Conservation (phyloP, 257 asterid genomes). For the Verbena officinalis region DNA sequence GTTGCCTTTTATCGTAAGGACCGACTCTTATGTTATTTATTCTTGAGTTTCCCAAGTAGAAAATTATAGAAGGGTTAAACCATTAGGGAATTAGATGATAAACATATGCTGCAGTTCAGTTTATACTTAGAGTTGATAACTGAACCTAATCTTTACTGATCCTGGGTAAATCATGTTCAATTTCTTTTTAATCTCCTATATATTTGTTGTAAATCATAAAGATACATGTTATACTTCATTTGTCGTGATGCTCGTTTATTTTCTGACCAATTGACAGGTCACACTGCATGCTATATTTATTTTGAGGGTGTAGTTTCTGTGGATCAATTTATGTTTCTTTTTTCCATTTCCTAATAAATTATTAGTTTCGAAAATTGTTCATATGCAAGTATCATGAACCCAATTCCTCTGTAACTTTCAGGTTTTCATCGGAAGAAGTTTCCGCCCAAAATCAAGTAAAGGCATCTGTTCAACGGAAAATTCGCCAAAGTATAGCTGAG, state of each 20-base stretch:
- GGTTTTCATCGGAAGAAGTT: slow-evolving; percentile 95
- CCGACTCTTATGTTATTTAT: background rate
- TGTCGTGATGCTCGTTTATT: background rate
- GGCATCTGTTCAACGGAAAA: slow-evolving; percentile 96
- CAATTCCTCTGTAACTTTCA: slow-evolving; percentile 32
- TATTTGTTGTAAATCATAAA: background rate
- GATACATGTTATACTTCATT: slow-evolving; percentile 1
- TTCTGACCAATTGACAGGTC: background rate
- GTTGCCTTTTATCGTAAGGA: background rate
- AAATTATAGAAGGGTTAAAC: background rate
- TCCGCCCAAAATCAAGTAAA: slow-evolving; percentile 99
- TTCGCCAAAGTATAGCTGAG: slow-evolving; percentile 90
- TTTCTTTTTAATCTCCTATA: background rate
- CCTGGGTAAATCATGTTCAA: background rate
- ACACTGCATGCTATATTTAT: background rate
- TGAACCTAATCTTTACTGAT: background rate
- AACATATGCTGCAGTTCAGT: background rate
- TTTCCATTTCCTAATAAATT: background rate
- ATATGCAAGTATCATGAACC: slow-evolving; percentile 20
- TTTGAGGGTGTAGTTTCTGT: slow-evolving; percentile 3
- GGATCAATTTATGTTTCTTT: background rate
- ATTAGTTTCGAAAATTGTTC: slow-evolving; percentile 10
- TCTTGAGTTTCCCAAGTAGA: background rate
- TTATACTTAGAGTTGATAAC: background rate
- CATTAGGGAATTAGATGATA: background rate